phyloP scores from a whole-genome alignment of 2,329 filamentous ascomycete species.

The Colletotrichum sidae region DNA sequence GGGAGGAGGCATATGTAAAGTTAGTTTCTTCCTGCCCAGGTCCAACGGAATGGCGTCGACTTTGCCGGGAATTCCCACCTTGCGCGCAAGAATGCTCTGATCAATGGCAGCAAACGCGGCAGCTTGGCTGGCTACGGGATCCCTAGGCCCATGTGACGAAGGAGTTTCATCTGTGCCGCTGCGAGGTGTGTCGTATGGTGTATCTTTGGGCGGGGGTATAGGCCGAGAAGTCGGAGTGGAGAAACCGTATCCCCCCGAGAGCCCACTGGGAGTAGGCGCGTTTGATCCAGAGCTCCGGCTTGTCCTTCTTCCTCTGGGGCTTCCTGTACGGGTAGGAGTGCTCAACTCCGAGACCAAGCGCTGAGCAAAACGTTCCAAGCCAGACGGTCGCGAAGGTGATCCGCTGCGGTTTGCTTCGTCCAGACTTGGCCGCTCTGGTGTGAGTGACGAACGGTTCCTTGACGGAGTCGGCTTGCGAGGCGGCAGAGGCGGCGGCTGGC shows the following conservation, averaged over 20 bases:
- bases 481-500: slow-evolving; percentile 43
- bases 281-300: slow-evolving; percentile 46
- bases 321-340: slow-evolving; percentile 63
- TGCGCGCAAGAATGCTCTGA: slow-evolving; percentile 68
- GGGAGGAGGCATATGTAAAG: slow-evolving; percentile 34
- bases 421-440: slow-evolving; percentile 55
- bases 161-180: slow-evolving; percentile 41
- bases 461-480: slow-evolving; percentile 38
- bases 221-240: slow-evolving; percentile 49
- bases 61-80: slow-evolving; percentile 61
- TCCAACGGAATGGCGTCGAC: slow-evolving; percentile 61
- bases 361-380: slow-evolving; percentile 71
- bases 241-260: slow-evolving; percentile 44
- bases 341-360: slow-evolving; percentile 70
- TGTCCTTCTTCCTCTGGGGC: slow-evolving; percentile 64
- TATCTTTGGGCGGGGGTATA: slow-evolving; percentile 56
- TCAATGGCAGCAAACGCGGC: slow-evolving; percentile 74
- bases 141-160: slow-evolving; percentile 28
- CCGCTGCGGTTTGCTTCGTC: slow-evolving; percentile 58
- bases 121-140: slow-evolving; percentile 60
- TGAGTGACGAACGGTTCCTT: slow-evolving; percentile 44
- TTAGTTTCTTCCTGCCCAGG: slow-evolving; percentile 49
- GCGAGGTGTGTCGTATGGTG: slow-evolving; percentile 51
- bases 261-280: slow-evolving; percentile 45
- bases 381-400: slow-evolving; percentile 66